Conservation (phyloP, 139 green algal species). For the Chlorella sp. region DNA sequence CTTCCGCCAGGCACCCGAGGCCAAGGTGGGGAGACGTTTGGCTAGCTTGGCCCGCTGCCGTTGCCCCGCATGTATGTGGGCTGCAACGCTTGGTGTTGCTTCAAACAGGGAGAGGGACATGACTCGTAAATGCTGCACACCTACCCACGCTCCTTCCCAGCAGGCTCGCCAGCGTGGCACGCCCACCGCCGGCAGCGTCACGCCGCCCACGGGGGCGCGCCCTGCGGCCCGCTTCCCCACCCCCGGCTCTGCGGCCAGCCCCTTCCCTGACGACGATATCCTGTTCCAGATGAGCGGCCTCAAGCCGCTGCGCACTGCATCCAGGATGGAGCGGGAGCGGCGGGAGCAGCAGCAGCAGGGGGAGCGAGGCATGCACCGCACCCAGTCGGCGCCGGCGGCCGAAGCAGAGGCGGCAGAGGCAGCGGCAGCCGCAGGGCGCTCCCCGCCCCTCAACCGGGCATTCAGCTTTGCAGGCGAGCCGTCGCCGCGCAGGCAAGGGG, state of each 20-base stretch:
- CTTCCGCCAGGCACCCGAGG: neutral
- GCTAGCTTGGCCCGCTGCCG: neutral
- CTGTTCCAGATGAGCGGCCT: constrained; percentile 26
- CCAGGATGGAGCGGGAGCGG: neutral
- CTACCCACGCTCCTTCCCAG: neutral
- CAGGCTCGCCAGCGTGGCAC: neutral
- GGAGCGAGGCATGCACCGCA: neutral
- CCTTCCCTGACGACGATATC: constrained; percentile 1
- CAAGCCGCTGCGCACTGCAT: constrained; percentile 10
- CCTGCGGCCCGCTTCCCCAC: neutral
- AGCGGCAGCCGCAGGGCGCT: neutral
- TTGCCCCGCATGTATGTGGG: too few species aligned
- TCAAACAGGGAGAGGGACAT: too few species aligned
- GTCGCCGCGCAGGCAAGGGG: neutral
- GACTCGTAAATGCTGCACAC: too few species aligned
- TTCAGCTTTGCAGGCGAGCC: neutral
- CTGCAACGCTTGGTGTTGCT: too few species aligned
- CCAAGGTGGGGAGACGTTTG: neutral
- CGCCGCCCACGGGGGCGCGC: neutral
- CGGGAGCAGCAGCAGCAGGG: neutral
- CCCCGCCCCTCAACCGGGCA: neutral
- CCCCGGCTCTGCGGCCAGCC: neutral
- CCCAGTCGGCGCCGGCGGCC: neutral
- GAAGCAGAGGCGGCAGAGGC: neutral
- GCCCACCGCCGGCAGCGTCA: neutral